Base-by-base conservation (phyloP, 2,329 filamentous ascomycete species). In the Fusarium sp. region DNA sequence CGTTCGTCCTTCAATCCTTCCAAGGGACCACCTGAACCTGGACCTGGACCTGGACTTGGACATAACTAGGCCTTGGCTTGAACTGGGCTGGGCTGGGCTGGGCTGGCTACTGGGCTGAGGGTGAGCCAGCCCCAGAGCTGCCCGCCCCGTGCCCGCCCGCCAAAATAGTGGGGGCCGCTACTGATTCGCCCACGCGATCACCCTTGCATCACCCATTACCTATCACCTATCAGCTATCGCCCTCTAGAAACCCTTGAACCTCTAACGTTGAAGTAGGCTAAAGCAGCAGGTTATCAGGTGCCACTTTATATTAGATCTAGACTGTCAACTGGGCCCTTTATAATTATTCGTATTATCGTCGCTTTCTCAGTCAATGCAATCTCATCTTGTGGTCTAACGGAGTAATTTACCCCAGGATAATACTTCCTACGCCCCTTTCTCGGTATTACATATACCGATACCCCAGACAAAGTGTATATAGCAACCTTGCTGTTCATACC, bases 131-230 rank as follows among this genome's bases (percentile, higher is more conserved):
- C n/a, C n/a, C n/a, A 23, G 23, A 23, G 23, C 23, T 64, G 47
- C n/a, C 45, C 46, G 54, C 53, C 37, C 53, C 35, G 35, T 37
- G 35, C 35, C 35, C 40, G 13, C 14, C 40, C 20, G 40, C 41
- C 17, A 54, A 62, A 48, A 35, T 40, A 61, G 65, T 68, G 65
- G 65, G 62, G 65, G 41, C 50, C 50, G 35, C 51, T 59, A 44
- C 43, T 62, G 30, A 45, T 68, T 69, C 52, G 56, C 65, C 66
- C 66, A 69, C 66, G 66, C 66, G 66, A 69, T 63, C 65, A 68
- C 64, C 63, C 67, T 71, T 68, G 67, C 55, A 53, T 48, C 61
- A 65, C 3, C 23, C 23, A 23, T 23, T 7, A 23, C 23, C 23
- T 23, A 23, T 23, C 23, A 7, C 23, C 23, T 23, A 23, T 23